These are phyloP conservation scores for Termitomyces sp. DNA, from an alignment of 768 basidiomycete genomes.

Conservation along the genomic window DNA sequence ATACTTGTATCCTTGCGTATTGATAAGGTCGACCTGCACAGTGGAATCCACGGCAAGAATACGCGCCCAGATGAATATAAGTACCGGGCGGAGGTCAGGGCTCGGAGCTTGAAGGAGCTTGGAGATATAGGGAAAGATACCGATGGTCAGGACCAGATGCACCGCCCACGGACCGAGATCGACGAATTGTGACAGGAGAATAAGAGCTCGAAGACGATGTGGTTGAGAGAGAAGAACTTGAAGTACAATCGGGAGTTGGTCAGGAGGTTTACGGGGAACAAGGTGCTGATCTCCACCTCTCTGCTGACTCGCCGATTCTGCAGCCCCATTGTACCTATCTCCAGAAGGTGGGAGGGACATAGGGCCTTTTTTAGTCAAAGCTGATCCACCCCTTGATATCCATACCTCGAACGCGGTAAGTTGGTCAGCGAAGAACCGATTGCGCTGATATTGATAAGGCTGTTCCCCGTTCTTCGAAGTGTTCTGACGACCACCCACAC, in stretches of 20 bases:
- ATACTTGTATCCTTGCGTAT: conserved; percentile 79
- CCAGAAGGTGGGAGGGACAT: conserved; percentile 57
- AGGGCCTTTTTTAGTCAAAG: conserved; percentile 71
- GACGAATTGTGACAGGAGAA: conserved; percentile 94
- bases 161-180: conserved; percentile 99
- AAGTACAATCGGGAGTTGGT: conserved; percentile 95
- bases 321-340: conserved; percentile 20
- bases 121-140: conserved; percentile 98
- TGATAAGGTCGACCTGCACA: conserved; percentile 86
- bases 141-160: conserved; percentile 90
- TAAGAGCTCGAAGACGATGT: conserved; percentile 91
- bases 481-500: conserved; percentile 26
- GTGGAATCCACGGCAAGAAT: conserved; percentile 95
- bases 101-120: conserved; percentile 94
- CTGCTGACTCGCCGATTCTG: conserved; percentile 12
- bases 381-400: conserved; percentile 91
- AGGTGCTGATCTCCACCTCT: conserved; percentile 36
- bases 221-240: conserved; percentile 96
- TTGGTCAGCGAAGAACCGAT: conserved; percentile 92
- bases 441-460: conserved; percentile 74
- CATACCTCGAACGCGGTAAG: conserved; percentile 97
- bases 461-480: conserved; percentile 27
- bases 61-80: conserved; percentile 98
- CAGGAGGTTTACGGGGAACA: conserved; percentile 88
- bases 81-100: conserved; percentile 90